These are phyloP conservation scores for Fibroporia radiculosa DNA, from an alignment of 768 basidiomycete genomes.

Conservation along the genomic window DNA sequence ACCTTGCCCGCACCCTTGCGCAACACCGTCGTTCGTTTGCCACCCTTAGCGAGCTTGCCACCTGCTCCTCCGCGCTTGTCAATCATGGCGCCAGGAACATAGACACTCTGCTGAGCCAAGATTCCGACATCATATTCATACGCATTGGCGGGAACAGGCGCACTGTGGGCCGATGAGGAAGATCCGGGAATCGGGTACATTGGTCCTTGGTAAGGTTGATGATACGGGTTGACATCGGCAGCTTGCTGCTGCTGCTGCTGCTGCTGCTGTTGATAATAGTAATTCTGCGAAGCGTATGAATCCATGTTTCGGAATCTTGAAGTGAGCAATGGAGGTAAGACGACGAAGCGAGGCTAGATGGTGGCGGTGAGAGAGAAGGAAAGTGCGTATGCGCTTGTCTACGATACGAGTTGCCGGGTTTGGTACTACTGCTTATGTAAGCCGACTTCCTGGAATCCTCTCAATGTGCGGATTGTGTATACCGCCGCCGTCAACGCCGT, in stretches of 20 bases:
- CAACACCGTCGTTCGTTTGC: slow-evolving; percentile 88
- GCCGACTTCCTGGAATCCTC: neutral
- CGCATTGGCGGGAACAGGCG: slow-evolving; percentile 82
- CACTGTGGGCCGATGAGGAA: slow-evolving; percentile 57
- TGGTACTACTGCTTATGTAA: slow-evolving; percentile 1
- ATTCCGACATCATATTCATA: slow-evolving; percentile 92
- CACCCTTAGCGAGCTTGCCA: slow-evolving; percentile 81
- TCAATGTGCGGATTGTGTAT: slow-evolving; percentile 7
- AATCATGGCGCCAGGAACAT: slow-evolving; percentile 86
- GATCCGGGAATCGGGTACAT: slow-evolving; percentile 59
- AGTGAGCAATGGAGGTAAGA: neutral
- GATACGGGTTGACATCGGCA: slow-evolving; percentile 69
- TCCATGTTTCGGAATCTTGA: slow-evolving; percentile 13
- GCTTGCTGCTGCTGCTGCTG: slow-evolving; percentile 35
- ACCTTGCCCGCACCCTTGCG: slow-evolving; percentile 94
- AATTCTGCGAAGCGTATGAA: slow-evolving; percentile 27
- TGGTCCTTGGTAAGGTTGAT: slow-evolving; percentile 73
- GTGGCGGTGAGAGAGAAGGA: neutral
- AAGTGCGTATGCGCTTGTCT: neutral
- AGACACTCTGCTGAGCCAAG: slow-evolving; percentile 85
- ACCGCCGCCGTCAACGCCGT: slow-evolving; percentile 16
- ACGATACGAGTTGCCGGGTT: neutral
- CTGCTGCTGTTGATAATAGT: slow-evolving; percentile 51
- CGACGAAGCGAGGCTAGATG: neutral
- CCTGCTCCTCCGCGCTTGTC: slow-evolving; percentile 83